Base-by-base conservation (phyloP, 148 eudicot genomes). In the Mesembryanthemum crystallinum region DNA sequence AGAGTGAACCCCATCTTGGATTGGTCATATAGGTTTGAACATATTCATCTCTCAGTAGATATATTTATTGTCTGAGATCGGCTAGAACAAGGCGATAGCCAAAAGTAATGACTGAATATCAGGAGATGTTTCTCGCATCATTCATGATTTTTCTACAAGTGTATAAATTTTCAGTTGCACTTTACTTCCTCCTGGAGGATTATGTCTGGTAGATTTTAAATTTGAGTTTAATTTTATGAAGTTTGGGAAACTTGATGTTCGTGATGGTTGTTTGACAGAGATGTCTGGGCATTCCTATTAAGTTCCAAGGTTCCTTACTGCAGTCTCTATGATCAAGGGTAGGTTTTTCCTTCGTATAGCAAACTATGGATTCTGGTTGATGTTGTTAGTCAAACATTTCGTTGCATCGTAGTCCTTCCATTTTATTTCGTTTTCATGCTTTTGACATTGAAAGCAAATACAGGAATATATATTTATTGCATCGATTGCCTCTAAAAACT, bases 281-380 rank as follows among this genome's bases (percentile, higher is more conserved):
- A 94, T 86, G 87, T 94, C 12, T 94, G 98, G 98, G 96, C 93
- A 43, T 94, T 94, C 80, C 92, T 94, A 76, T 78, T 90, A 81
- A 88, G 83, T 43, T 90, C 93, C 89, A 92, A 94, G 86, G 97
- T 94, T 81, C 91, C 68, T 9, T 94, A 94, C 85, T 94, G 98
- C 92, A 82, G 92, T 81, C 96, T 94, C 33, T 94, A 94, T 85
- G 98, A 94, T 88, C 91, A 90, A 83, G 98, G 98, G 98, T 94
- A 92, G 80, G 59, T 74, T 28, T 75, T 72, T 67, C 47, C 49
- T 33, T 47, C 63, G 39, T 75, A 23, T 24, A 64, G 23, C 62
- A 27, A 66, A 58, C 59, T 45, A 0, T 72, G 63, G 28, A 28
- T n/a, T 32, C 30, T 54, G 27, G 5, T 77, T 20, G 78, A 47